A percentile compares a stretch with the other conserved stretches of the same genome.
Evolutionary conservation across 352 stramenopile genomes (phyloP).

Genomic region (Phytophthora pistaciae): DNA sequence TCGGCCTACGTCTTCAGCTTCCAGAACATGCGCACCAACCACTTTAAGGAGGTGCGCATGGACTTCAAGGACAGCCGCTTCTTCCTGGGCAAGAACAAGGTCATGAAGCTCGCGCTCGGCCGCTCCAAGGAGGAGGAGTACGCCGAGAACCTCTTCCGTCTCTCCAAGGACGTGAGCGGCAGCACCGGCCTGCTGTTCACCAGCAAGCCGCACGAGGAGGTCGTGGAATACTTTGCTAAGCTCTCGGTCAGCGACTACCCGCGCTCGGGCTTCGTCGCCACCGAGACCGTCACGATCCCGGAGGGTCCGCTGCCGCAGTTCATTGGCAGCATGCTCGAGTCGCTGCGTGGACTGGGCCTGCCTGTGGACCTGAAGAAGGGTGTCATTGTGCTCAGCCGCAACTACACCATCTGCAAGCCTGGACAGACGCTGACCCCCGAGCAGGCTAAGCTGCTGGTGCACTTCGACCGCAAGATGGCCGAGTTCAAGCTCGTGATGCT

Average conservation of each 20-base stretch:
- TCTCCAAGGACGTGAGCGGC: slow-evolving; percentile 93
- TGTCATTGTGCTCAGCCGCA: slow-evolving; percentile 91
- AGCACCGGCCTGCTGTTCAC: slow-evolving; percentile 97
- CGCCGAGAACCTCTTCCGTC: slow-evolving; percentile 93
- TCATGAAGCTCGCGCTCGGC: slow-evolving; percentile 98
- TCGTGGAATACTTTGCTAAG: slow-evolving; percentile 93
- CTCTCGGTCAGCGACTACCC: slow-evolving; percentile 95
- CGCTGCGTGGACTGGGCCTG: slow-evolving; percentile 95
- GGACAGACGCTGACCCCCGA: slow-evolving; percentile 95
- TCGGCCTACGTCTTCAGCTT: slow-evolving; percentile 97
- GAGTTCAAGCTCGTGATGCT: slow-evolving; percentile 87
- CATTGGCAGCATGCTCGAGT: slow-evolving; percentile 97
- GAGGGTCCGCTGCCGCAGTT: slow-evolving; percentile 93
- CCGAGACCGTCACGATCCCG: slow-evolving; percentile 89
- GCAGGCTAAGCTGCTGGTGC: slow-evolving; percentile 95
- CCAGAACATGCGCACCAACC: slow-evolving; percentile 98
- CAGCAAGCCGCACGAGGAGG: slow-evolving; percentile 90
- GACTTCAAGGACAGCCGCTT: slow-evolving; percentile 97
- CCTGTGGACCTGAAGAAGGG: slow-evolving; percentile 98
- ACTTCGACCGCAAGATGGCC: slow-evolving; percentile 91
- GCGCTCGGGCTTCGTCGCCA: slow-evolving; percentile 93
- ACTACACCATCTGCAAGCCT: slow-evolving; percentile 95
- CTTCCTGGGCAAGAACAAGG: slow-evolving; percentile 99
- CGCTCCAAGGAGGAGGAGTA: slow-evolving; percentile 97
- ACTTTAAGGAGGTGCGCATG: slow-evolving; percentile 98